Evolutionary conservation across 768 basidiomycete genomes (phyloP).

Genomic region (Pulveroboletus sp.): DNA sequence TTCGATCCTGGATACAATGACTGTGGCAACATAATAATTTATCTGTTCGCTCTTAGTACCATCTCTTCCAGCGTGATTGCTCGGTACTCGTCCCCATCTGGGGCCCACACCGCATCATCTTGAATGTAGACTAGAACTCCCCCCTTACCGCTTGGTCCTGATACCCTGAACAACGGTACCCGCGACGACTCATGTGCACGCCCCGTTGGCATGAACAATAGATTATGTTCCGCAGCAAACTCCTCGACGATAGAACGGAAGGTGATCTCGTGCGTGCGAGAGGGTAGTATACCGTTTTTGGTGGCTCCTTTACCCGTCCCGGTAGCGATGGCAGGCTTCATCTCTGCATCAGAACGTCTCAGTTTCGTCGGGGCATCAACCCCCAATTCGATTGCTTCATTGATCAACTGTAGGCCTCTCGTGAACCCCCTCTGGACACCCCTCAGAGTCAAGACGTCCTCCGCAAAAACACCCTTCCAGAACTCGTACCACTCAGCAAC

Average conservation of each 20-base stretch:
- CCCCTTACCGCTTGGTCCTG: constrained; percentile 77
- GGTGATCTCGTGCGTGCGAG: constrained; percentile 75
- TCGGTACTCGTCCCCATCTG: constrained; percentile 57
- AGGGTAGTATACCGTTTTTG: constrained; percentile 36
- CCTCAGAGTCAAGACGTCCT: constrained; percentile 56
- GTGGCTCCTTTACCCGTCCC: constrained; percentile 28
- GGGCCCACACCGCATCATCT: constrained; percentile 93
- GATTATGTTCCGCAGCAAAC: constrained; percentile 74
- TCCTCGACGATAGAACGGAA: constrained; percentile 95
- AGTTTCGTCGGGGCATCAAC: constrained; percentile 65
- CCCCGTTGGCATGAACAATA: constrained; percentile 87
- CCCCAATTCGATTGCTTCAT: constrained; percentile 86
- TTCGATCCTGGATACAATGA: neutral
- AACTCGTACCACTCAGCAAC: constrained; percentile 90
- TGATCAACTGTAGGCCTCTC: constrained; percentile 88
- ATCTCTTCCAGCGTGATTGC: constrained; percentile 88
- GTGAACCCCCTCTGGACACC: constrained; percentile 79
- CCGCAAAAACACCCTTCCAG: constrained; percentile 81
- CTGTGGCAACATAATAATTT: neutral
- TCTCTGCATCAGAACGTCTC: constrained; percentile 59
- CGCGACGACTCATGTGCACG: constrained; percentile 79
- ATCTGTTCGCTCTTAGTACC: constrained; percentile 58
- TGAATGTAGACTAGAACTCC: constrained; percentile 85
- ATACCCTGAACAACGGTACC: constrained; percentile 86
- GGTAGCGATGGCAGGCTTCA: constrained; percentile 37